Evolutionary conservation across 164 flowering plant species (phyloP).

Genomic region (Saururus chinensis): DNA sequence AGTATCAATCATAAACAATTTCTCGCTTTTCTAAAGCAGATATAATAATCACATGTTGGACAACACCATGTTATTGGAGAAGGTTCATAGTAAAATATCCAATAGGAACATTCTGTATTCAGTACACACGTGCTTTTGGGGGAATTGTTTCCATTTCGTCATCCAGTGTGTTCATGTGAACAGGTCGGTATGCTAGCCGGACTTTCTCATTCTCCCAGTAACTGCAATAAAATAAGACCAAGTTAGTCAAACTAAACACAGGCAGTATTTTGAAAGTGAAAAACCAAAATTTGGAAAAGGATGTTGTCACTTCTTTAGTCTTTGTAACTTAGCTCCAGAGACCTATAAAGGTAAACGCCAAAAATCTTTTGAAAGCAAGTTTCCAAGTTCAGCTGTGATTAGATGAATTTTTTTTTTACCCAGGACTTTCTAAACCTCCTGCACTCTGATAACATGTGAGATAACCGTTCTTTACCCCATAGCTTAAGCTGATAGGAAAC

Average conservation of each 20-base stretch:
- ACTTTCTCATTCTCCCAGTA: slow-evolving; percentile 90
- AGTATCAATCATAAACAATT: neutral
- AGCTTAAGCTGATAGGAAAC: too few species aligned
- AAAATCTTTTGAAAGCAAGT: too few species aligned
- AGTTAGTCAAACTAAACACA: neutral
- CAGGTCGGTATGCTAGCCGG: slow-evolving; percentile 75
- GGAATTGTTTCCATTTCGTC: slow-evolving; percentile 91
- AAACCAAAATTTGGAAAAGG: neutral
- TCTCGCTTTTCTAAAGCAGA: neutral
- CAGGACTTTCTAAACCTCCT: too few species aligned
- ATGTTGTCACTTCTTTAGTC: too few species aligned
- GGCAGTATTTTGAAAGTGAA: too few species aligned
- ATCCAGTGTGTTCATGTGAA: slow-evolving; percentile 89
- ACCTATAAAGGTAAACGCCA: too few species aligned
- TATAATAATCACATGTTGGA: too few species aligned
- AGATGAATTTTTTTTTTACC: too few species aligned
- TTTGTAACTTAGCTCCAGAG: too few species aligned
- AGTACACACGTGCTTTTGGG: slow-evolving; percentile 91
- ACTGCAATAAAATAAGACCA: slow-evolving; percentile 23
- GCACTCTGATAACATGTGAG: too few species aligned
- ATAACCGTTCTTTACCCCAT: too few species aligned
- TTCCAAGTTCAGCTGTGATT: too few species aligned
- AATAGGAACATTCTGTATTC: slow-evolving; percentile 2
- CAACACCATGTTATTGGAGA: neutral
- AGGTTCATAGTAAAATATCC: neutral